These are phyloP conservation scores for Mortierella sp. DNA, from an alignment of 371 early-diverging fungal genomes.

Conservation along the genomic window DNA sequence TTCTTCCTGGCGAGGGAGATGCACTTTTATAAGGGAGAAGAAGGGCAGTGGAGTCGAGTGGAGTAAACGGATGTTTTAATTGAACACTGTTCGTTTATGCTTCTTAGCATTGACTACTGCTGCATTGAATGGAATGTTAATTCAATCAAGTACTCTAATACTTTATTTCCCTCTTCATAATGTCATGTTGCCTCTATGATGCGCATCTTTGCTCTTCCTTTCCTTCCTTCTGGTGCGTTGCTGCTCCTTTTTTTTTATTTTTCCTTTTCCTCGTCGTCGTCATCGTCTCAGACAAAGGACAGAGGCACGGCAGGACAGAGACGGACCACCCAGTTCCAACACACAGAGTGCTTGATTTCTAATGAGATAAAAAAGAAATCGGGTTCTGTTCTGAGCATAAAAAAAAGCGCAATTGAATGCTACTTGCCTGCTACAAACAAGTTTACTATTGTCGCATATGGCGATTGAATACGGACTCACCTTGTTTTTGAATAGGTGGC, in stretches of 20 bases:
- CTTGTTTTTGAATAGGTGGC: background rate
- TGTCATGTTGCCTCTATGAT: background rate
- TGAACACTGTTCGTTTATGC: background rate
- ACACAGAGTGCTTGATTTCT: background rate
- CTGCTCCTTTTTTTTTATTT: background rate
- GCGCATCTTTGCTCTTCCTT: background rate
- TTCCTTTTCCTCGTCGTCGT: background rate
- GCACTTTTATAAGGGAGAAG: too few species aligned
- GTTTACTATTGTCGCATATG: background rate
- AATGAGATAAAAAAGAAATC: slow-evolving; percentile 8
- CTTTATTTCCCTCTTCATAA: slow-evolving; percentile 4
- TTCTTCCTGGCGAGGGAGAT: too few species aligned
- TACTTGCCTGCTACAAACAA: background rate
- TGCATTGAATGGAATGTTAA: slow-evolving; percentile 18
- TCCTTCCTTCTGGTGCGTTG: background rate
- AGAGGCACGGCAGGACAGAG: too few species aligned
- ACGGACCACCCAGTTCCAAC: background rate
- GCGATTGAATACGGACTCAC: background rate
- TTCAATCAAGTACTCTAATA: background rate
- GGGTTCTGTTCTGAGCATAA: slow-evolving; percentile 12
- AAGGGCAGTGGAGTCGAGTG: background rate
- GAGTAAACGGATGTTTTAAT: background rate
- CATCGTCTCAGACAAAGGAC: background rate
- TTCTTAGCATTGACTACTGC: slow-evolving; percentile 6
- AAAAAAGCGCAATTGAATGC: slow-evolving; percentile 2